Conservation (phyloP, 2,329 filamentous ascomycete genomes). For the Cladosporium oxysporum region DNA sequence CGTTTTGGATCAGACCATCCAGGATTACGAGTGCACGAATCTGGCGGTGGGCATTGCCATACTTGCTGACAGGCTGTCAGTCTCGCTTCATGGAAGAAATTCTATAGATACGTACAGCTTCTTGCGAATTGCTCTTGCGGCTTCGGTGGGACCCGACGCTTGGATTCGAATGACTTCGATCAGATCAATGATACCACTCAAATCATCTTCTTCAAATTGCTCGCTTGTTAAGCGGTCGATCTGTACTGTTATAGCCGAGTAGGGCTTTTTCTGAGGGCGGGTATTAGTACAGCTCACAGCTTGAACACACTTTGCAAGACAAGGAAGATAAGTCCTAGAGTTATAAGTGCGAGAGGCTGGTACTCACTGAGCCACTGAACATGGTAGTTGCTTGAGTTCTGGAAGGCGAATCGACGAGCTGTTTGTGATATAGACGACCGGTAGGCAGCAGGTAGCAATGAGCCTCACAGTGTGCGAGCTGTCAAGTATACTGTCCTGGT, state of each 20-base stretch:
- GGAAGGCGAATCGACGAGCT: neutral
- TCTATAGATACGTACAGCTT: constrained; percentile 66
- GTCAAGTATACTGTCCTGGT: neutral
- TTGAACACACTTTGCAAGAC: neutral
- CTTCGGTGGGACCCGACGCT: constrained; percentile 80
- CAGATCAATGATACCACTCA: constrained; percentile 88
- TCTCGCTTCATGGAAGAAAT: neutral
- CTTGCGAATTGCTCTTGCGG: constrained; percentile 88
- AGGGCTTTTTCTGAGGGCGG: constrained; percentile 70
- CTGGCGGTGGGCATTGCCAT: constrained; percentile 91
- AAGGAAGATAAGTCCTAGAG: neutral
- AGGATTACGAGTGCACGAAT: constrained; percentile 84
- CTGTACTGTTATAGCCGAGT: constrained; percentile 88
- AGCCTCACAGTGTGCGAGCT: neutral
- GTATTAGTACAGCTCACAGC: neutral
- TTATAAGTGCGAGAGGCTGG: neutral
- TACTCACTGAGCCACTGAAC: constrained; percentile 31
- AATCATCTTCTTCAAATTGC: constrained; percentile 84
- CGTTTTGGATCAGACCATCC: constrained; percentile 93
- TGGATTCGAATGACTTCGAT: constrained; percentile 94
- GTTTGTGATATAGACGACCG: neutral
- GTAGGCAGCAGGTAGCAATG: neutral
- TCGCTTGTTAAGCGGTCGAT: constrained; percentile 90
- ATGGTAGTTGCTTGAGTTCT: constrained; percentile 16
- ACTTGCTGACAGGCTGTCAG: constrained; percentile 63